A percentile compares a stretch with the other conserved stretches of the same genome.
Conservation (phyloP, 129 eudicot species). For the Chrysanthemum seticuspe region DNA sequence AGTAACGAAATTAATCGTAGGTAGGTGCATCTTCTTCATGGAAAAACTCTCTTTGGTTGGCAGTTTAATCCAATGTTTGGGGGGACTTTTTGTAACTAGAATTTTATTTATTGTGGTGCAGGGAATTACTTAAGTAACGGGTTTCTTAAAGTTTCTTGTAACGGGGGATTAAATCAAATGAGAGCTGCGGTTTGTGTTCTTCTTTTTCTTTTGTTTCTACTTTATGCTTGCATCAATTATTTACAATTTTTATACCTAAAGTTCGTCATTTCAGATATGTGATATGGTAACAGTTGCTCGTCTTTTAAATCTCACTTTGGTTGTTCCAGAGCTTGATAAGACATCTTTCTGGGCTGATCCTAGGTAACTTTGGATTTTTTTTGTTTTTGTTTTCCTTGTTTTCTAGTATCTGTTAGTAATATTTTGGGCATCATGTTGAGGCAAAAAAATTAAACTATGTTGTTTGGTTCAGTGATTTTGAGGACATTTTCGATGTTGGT, state of each 20-base stretch:
- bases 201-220: conserved; percentile 4
- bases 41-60: neutral
- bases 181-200: conserved; percentile 84
- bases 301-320: conserved; percentile 85
- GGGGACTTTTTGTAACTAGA: conserved; percentile 2
- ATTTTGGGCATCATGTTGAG: conserved; percentile 2
- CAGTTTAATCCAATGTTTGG: conserved; percentile 8
- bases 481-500: conserved; percentile 77
- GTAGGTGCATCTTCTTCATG: neutral
- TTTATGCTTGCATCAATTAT: conserved; percentile 18
- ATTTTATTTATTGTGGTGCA: conserved; percentile 32
- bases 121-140: conserved; percentile 95
- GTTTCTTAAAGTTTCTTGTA: conserved; percentile 83
- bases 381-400: no score
- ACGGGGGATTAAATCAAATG: conserved; percentile 99
- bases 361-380: conserved; percentile 43
- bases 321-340: conserved; percentile 98
- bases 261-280: conserved; percentile 63
- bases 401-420: neutral
- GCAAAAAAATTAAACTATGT: conserved; percentile 1
- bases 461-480: conserved; percentile 84
- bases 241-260: neutral
- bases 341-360: conserved; percentile 98
- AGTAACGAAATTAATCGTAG: neutral
- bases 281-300: conserved; percentile 99